phyloP scores from a whole-genome alignment of 768 basidiomycete species.

The Pleurotus tuoliensis region DNA sequence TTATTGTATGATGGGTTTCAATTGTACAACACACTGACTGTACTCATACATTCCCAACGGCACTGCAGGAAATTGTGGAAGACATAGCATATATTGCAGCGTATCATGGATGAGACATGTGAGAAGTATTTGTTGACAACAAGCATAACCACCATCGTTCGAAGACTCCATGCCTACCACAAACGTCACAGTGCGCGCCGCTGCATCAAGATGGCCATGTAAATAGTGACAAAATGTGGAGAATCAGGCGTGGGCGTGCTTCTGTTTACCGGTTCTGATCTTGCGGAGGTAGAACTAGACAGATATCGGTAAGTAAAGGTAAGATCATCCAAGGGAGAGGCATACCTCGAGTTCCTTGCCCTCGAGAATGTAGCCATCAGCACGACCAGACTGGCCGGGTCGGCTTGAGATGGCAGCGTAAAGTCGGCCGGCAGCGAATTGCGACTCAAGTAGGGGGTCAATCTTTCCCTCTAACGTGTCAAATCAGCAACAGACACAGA shows the following conservation, averaged over 20 bases:
- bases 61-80: not conserved
- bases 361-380: conserved; percentile 96
- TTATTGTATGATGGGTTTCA: not conserved
- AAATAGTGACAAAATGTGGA: conserved; percentile 8
- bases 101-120: conserved; percentile 5
- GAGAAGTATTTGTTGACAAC: conserved; percentile 2
- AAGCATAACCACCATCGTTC: conserved; percentile 6
- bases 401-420: conserved; percentile 92
- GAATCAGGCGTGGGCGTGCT: conserved; percentile 66
- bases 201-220: conserved; percentile 36
- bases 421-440: conserved; percentile 93
- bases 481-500: not conserved
- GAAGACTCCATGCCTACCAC: conserved; percentile 5
- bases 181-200: conserved; percentile 2
- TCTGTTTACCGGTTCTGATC: conserved; percentile 90
- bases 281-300: conserved; percentile 90
- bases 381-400: conserved; percentile 94
- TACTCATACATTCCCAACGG: too few species aligned
- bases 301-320: conserved; percentile 16
- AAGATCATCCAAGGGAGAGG: conserved; percentile 7
- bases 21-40: not conserved
- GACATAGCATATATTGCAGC: conserved; percentile 8
- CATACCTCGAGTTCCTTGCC: conserved; percentile 96
- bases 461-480: conserved; percentile 72
- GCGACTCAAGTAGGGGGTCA: conserved; percentile 82